Base-by-base conservation (phyloP, 306 rosid species). In the Sechiopsis laciniata region DNA sequence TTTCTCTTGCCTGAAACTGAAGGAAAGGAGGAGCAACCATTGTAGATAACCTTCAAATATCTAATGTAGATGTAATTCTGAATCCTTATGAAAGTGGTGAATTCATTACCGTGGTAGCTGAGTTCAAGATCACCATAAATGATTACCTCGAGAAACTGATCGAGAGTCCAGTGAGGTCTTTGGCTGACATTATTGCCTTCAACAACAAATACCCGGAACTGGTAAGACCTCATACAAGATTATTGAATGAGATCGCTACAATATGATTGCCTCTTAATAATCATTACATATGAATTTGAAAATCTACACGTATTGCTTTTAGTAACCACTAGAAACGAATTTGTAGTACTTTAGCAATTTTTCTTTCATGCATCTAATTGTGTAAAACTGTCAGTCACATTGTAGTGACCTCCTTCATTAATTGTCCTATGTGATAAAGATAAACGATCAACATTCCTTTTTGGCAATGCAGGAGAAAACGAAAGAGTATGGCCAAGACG, bases 1-100 rank as follows among this genome's bases (percentile, higher is more conserved):
- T 9, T 8, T 17, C 14, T 0, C 67, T 45, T 10, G 13, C 37
- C 52, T 29, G 3, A 22, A 76, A 70, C 60, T 76, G 20, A 70
- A 90, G 97, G 86, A 64, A 75, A 78, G 73, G 76, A 61, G 97
- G 95, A 54, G 97, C 91, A 64, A 80, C 72, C 21, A 62, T 88
- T 55, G 76, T 88, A 12, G 96, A 88, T 29, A 76, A 90, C 81
- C 77, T 90, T 78, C 88, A 86, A 46, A 84, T 90, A 73, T 66
- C 73, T 7, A 84, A 85, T 69, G 35, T 81, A 46, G 82, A 76
- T 53, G 61, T 50, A 3, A 69, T 85, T 75, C 56, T 78, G 51
- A 56, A 86, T 75, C 64, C 79, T 17, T 2, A 0, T 1, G 37
- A 48, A 73, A 85, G 78, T 51, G 89, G 92, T 3, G 91, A 84